These are phyloP conservation scores for Xylaria nigripes DNA, from an alignment of 495 filamentous ascomycete species.

Conservation along the genomic window DNA sequence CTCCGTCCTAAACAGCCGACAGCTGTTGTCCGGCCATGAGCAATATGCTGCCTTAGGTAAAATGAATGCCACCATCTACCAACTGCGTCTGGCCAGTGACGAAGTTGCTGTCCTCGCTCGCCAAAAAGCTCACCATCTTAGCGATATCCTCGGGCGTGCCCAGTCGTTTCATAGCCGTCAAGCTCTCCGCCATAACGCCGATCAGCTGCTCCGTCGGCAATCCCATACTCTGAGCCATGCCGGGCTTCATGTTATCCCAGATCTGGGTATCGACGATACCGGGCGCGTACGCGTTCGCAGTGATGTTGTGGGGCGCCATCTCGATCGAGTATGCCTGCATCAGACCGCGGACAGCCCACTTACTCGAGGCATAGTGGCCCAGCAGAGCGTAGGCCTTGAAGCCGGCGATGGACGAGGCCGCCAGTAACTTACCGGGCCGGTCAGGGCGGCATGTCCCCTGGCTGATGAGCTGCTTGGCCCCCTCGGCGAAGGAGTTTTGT, in stretches of 20 bases:
- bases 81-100: conserved; percentile 56
- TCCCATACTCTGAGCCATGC: conserved; percentile 38
- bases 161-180: conserved; percentile 43
- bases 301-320: conserved; percentile 49
- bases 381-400: conserved; percentile 47
- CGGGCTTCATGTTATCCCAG: conserved; percentile 53
- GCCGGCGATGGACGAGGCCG: conserved; percentile 47
- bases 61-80: conserved; percentile 54
- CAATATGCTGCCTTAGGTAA: conserved; percentile 18
- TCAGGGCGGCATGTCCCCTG: conserved; percentile 29
- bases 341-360: conserved; percentile 54
- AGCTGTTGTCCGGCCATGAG: too few relatives aligned
- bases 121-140: conserved; percentile 49
- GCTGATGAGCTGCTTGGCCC: conserved; percentile 46
- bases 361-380: conserved; percentile 49
- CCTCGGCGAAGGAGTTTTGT: conserved; percentile 48
- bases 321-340: conserved; percentile 52
- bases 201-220: conserved; percentile 44
- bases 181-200: conserved; percentile 33
- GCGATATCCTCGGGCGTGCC: conserved; percentile 53
- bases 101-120: conserved; percentile 46
- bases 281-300: conserved; percentile 54
- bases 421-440: conserved; percentile 44
- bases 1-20: too few relatives aligned
- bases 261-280: conserved; percentile 55